Base-by-base conservation (phyloP, 441 rosid species). In the Euphorbia corollata region DNA sequence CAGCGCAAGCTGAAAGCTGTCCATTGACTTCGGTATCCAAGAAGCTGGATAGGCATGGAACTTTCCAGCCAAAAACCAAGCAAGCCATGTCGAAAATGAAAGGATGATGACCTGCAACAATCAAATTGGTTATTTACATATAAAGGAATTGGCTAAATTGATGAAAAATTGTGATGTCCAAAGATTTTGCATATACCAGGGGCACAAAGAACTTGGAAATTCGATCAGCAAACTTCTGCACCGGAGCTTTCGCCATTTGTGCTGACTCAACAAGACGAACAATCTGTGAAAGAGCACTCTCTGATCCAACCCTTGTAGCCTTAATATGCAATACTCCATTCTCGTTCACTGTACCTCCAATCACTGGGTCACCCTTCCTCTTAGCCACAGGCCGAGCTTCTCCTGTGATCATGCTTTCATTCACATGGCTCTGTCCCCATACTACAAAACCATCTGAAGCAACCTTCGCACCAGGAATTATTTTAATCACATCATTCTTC, bases 351-450 rank as follows among this genome's bases (percentile, higher is more conserved):
- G 97, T 93, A 43, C 97, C 98, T 58, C 98, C 98, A 41, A 90
- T 93, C 59, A 90, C 97, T 2, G 83, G 20, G 60, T 93, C 97
- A 6, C 90, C 96, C 69, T 82, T 86, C 80, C 86, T 87, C 78
- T 90, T 93, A 2, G 92, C 83, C 76, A 87, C 96, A 6, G 96
- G 95, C 36, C 86, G 74, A 13, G 98, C 89, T 79, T 93, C 96
- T 68, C 98, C 98, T 30, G 98, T 93, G 59, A 93, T 88, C 97
- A 93, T 93, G 75, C 98, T 93, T 77, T 93, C 97, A 74, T 93
- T 89, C 38, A 93, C 97, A 75, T 93, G 92, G 70, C 95, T 93
- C 74, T 88, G 91, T 41, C 98, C 98, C 91, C 96, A 84, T 41
- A 84, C 61, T 20, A 93, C 98, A 71, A 76, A 81, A 45, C 98